A percentile compares a stretch with the other conserved stretches of the same genome.
These are phyloP conservation scores for Microbotryum scabiosae DNA, from an alignment of 1,284 basidiomycete species.

Conservation along the genomic window DNA sequence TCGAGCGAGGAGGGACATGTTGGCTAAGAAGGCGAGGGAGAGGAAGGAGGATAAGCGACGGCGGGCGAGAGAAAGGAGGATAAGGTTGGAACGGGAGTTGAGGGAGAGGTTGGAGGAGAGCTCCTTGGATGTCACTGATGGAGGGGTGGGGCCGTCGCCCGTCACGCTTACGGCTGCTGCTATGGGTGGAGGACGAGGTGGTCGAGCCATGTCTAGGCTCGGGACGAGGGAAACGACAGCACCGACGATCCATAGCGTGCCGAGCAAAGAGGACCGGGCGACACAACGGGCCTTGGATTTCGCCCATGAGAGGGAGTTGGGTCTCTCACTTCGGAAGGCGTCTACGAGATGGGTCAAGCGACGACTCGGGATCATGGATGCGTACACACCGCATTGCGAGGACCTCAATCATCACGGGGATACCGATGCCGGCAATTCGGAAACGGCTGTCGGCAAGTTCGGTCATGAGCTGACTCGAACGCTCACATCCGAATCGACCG, in stretches of 20 bases:
- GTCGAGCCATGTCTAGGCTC: too few species aligned
- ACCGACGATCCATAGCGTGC: too few species aligned
- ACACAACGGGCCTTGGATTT: not conserved
- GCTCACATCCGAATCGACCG: too few species aligned
- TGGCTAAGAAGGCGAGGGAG: constrained; percentile 11
- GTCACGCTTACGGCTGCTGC: not conserved
- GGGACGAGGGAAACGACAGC: too few species aligned
- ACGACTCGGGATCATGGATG: constrained; percentile 6
- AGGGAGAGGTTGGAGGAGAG: not conserved
- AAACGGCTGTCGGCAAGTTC: too few species aligned
- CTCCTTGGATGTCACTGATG: too few species aligned
- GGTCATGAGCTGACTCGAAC: too few species aligned
- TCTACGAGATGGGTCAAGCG: not conserved
- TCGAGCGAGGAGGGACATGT: constrained; percentile 45
- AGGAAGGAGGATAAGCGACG: constrained; percentile 12
- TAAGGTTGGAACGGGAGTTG: constrained; percentile 35
- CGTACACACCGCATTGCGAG: constrained; percentile 3
- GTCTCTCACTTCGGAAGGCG: not conserved
- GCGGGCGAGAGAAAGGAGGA: constrained; percentile 2
- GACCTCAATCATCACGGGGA: too few species aligned
- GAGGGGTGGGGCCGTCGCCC: not conserved
- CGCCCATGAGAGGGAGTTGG: not conserved
- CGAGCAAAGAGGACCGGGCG: not conserved
- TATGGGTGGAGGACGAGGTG: not conserved
- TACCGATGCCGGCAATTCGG: too few species aligned